phyloP scores from a whole-genome alignment of 1,284 basidiomycete species.

The Psilocybe mexicana region DNA sequence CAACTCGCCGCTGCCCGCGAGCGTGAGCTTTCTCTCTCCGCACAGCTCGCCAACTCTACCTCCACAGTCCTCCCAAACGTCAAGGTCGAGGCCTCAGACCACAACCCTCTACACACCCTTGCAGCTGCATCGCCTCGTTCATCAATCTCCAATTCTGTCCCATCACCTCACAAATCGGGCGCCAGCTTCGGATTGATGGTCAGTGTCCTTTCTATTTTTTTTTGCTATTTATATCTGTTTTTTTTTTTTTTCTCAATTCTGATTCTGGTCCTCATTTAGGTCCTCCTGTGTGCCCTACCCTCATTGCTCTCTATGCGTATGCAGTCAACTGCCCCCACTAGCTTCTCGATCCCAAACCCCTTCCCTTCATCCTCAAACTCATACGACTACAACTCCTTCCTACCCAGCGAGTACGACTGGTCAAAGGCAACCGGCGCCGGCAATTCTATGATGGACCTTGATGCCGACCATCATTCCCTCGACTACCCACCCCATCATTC shows the following conservation, averaged over 20 bases:
- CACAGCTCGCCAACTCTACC: conserved; percentile 49
- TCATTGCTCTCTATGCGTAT: conserved; percentile 68
- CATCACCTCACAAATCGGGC: conserved; percentile 52
- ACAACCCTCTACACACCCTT: conserved; percentile 11
- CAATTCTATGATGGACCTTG: conserved; percentile 53
- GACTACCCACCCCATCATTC: conserved; percentile 29
- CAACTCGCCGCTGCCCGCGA: conserved; percentile 64
- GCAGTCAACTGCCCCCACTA: conserved; percentile 50
- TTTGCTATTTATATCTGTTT: conserved; percentile 7
- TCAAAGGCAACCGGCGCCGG: conserved; percentile 35
- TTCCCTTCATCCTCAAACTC: conserved; percentile 43
- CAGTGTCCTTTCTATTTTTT: conserved; percentile 24
- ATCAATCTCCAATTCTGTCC: conserved; percentile 27
- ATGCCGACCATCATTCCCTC: conserved; percentile 42
- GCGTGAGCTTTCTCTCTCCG: conserved; percentile 64
- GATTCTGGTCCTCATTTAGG: conserved; percentile 39
- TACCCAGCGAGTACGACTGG: conserved; percentile 61
- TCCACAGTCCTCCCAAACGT: conserved; percentile 36
- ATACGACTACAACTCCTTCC: conserved; percentile 44
- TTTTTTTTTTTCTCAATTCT: conserved; percentile 15
- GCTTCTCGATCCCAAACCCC: conserved; percentile 54
- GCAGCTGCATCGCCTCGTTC: conserved; percentile 38
- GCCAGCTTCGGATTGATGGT: conserved; percentile 74
- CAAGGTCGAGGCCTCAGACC: conserved; percentile 48
- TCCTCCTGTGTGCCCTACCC: conserved; percentile 71